A percentile compares a stretch with the other conserved stretches of the same genome.
phyloP scores from a whole-genome alignment of 148 eudicot species.

The Vaccinium macrocarpon region DNA sequence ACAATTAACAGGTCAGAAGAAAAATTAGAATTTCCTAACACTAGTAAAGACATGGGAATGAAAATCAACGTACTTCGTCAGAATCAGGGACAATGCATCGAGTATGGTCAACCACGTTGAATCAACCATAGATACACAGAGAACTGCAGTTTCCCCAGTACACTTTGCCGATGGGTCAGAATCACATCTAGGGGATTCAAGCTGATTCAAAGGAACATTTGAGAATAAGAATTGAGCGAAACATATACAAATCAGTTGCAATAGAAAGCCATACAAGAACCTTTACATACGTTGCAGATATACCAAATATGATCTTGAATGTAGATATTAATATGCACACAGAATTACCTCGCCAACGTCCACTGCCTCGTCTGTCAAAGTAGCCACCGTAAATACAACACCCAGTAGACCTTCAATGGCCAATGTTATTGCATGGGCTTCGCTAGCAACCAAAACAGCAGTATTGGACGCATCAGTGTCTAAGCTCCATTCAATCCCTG shows the following conservation, averaged over 20 bases:
- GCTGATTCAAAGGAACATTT: conserved; percentile 46
- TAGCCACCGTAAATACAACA: conserved; percentile 95
- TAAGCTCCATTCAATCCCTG: conserved; percentile 98
- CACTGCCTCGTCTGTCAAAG: conserved; percentile 97
- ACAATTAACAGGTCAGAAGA: conserved; percentile 31
- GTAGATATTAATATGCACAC: neutral
- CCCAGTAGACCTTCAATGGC: conserved; percentile 97
- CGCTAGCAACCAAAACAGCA: conserved; percentile 97
- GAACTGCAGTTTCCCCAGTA: conserved; percentile 74
- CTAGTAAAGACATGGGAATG: neutral
- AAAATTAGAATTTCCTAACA: neutral
- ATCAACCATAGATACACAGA: conserved; percentile 88
- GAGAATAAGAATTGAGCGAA: conserved; percentile 9
- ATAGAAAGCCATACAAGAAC: conserved; percentile 3
- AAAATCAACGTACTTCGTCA: conserved; percentile 60
- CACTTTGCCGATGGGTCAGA: conserved; percentile 51
- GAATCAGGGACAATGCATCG: conserved; percentile 83
- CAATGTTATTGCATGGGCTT: conserved; percentile 95
- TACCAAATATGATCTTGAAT: neutral
- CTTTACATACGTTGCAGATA: neutral
- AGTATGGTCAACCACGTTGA: conserved; percentile 90
- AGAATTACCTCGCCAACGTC: conserved; percentile 87
- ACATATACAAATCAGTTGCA: neutral
- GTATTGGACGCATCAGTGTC: conserved; percentile 97
- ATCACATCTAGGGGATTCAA: conserved; percentile 91